Base-by-base conservation (phyloP, 192 early-diverging fungal genomes). In the Lunasporangiospora selenospora region DNA sequence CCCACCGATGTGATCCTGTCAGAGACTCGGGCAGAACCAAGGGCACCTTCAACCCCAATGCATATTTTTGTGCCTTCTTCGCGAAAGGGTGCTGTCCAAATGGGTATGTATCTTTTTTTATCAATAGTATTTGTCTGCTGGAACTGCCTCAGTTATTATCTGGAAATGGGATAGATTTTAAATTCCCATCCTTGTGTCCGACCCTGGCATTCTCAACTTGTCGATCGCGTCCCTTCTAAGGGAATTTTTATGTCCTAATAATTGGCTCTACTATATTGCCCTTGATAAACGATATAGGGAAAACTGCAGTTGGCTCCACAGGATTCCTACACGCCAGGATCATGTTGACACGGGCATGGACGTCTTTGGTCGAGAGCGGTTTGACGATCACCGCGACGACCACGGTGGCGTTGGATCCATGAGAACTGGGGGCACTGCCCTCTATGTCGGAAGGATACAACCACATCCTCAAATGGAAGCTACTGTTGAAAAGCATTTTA, bases 11-110 rank as follows among this genome's bases (percentile, higher is more conserved):
- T 62, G 77, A 85, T 50, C 67, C 88, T 33, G 71, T 52, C 13
- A 78, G 70, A 58, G 93, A 95, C 62, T 77, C 83, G 26, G 93
- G 93, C 18, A 78, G 76, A 31, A 95, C 93, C 1, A 81, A 80
- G 39, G 86, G 81, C 8, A 85, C 87, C 10, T 69, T 75, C 30
- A 87, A 86, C 42, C 85, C 80, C 7, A 78, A 82, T 24, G 75
- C 85, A 16, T 83, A 81, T 42, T 95, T 95, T 60, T 95, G 93
- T 71, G 63, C 93, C 16, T 91, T 93, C 62, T 95, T 95, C 82
- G 89, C 92, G 0, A 78, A 87, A 33, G 93, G 93, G 6, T 85
- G 83, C 67, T 95, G 93, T 75, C 77, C 84, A 33, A 83, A 85
- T 45, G 93, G 93, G 78, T 80, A 75, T 26, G 39, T 46, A 12